These are phyloP conservation scores for Ophiosphaerella korrae DNA, from an alignment of 2,329 filamentous ascomycete species.

Conservation along the genomic window DNA sequence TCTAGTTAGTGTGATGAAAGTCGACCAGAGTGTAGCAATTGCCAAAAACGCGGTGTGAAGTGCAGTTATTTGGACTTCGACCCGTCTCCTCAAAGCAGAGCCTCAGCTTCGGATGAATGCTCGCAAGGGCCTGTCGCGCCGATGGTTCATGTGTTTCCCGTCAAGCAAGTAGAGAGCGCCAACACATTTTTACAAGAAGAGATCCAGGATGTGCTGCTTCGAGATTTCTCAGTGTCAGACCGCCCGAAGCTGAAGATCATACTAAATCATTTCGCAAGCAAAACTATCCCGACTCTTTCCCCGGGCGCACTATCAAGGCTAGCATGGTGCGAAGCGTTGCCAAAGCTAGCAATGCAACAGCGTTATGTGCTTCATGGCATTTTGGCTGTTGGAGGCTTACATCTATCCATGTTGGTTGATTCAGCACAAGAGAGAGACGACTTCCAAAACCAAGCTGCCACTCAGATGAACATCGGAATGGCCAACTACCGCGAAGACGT, in stretches of 20 bases:
- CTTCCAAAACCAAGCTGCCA: slow-evolving; percentile 25
- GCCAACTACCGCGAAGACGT: slow-evolving; percentile 25
- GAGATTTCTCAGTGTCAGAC: slow-evolving; percentile 12
- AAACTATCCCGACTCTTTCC: slow-evolving; percentile 27
- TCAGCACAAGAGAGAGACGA: slow-evolving; percentile 12
- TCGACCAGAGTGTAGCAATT: slow-evolving; percentile 24
- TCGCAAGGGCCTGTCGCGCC: background rate
- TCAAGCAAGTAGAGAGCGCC: slow-evolving; percentile 1
- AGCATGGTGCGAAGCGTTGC: slow-evolving; percentile 32
- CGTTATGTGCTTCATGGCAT: slow-evolving; percentile 51
- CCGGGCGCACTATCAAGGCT: slow-evolving; percentile 12
- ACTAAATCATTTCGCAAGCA: slow-evolving; percentile 28
- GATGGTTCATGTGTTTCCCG: slow-evolving; percentile 5
- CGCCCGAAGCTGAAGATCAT: slow-evolving; percentile 19
- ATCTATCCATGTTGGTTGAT: slow-evolving; percentile 44
- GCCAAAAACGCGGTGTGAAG: slow-evolving; percentile 13
- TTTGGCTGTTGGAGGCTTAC: slow-evolving; percentile 51
- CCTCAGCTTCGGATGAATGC: background rate
- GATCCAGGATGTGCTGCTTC: slow-evolving; percentile 12
- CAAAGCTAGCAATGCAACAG: slow-evolving; percentile 42
- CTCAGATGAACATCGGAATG: slow-evolving; percentile 32
- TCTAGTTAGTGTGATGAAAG: slow-evolving; percentile 26
- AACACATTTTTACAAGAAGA: slow-evolving; percentile 15
- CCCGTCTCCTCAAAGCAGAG: slow-evolving; percentile 6
- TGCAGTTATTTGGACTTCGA: slow-evolving; percentile 26